Evolutionary conservation across 1,284 basidiomycete species (phyloP).

Genomic region (Ustilago loliicola): DNA sequence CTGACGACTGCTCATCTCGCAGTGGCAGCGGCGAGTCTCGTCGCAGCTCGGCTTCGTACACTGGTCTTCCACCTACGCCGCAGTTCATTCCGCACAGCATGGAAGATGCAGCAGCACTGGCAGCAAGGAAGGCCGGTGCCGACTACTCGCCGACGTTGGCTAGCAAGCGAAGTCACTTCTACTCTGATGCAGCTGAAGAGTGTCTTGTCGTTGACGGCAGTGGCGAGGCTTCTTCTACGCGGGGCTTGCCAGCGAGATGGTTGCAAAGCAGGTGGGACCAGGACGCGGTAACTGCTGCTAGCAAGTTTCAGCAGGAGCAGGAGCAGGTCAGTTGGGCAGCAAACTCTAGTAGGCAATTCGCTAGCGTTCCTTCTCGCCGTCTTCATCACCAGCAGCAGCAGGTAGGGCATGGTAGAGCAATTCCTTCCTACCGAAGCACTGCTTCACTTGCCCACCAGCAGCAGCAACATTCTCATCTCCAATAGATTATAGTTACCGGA

Average conservation of each 20-base stretch:
- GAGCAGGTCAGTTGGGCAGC: conserved; percentile 10
- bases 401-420: conserved; percentile 16
- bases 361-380: conserved; percentile 17
- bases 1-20: conserved; percentile 52
- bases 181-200: conserved; percentile 16
- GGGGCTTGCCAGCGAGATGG: conserved; percentile 36
- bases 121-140: conserved; percentile 3
- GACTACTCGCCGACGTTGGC: conserved; percentile 38
- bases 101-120: conserved; percentile 15
- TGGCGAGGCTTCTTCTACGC: conserved; percentile 23
- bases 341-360: conserved; percentile 22
- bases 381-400: conserved; percentile 25
- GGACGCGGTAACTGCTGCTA: conserved; percentile 15
- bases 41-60: conserved; percentile 58
- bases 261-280: conserved; percentile 44
- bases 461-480: conserved; percentile 16
- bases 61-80: conserved; percentile 59
- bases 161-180: conserved; percentile 26
- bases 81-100: conserved; percentile 48
- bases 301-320: conserved; percentile 19
- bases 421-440: conserved; percentile 29
- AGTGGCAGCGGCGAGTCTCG: conserved; percentile 53
- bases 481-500: conserved; percentile 10
- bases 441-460: conserved; percentile 33
- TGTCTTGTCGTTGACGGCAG: conserved; percentile 16